Evolutionary conservation across 2,329 filamentous ascomycete genomes (phyloP).

Genomic region (Phoma sp.): DNA sequence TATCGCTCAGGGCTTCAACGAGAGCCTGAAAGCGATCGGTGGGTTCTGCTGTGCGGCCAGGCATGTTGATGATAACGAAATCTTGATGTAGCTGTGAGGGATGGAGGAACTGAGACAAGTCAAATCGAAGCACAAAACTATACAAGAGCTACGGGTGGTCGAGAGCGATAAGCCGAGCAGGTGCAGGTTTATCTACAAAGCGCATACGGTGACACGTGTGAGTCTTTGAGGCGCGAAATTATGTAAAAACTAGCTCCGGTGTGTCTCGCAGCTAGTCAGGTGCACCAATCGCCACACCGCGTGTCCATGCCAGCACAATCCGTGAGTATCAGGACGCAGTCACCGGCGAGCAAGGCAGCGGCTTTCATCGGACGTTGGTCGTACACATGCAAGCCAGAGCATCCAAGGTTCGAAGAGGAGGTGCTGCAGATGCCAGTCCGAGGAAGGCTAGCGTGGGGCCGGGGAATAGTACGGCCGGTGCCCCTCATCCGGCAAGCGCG

Average conservation of each 20-base stretch:
- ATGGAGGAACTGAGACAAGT: neutral
- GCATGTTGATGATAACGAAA: slow-evolving; percentile 23
- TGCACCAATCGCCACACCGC: slow-evolving; percentile 16
- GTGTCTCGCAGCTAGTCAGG: slow-evolving; percentile 29
- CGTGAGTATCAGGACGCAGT: slow-evolving; percentile 14
- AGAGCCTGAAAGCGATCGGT: slow-evolving; percentile 67
- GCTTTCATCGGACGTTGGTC: slow-evolving; percentile 32
- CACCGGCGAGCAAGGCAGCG: slow-evolving; percentile 14
- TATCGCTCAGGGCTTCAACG: slow-evolving; percentile 73
- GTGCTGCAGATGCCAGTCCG: slow-evolving; percentile 2
- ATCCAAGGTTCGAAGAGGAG: slow-evolving; percentile 1
- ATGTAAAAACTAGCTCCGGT: slow-evolving; percentile 38
- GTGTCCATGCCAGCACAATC: slow-evolving; percentile 7
- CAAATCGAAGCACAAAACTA: neutral
- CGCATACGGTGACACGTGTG: slow-evolving; percentile 17
- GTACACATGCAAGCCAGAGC: slow-evolving; percentile 12
- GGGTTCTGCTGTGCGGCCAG: slow-evolving; percentile 25
- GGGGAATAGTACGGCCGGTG: slow-evolving; percentile 22
- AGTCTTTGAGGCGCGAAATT: slow-evolving; percentile 24
- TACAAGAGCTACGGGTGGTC: slow-evolving; percentile 10
- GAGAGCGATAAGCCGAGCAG: slow-evolving; percentile 17
- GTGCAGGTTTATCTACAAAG: slow-evolving; percentile 18
- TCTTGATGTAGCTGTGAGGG: neutral
- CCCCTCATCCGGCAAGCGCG: slow-evolving; percentile 26
- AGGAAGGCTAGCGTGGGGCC: neutral